These are phyloP conservation scores for Miscanthus lutarioriparius DNA, from an alignment of 176 grass and related monocot species.

Conservation along the genomic window DNA sequence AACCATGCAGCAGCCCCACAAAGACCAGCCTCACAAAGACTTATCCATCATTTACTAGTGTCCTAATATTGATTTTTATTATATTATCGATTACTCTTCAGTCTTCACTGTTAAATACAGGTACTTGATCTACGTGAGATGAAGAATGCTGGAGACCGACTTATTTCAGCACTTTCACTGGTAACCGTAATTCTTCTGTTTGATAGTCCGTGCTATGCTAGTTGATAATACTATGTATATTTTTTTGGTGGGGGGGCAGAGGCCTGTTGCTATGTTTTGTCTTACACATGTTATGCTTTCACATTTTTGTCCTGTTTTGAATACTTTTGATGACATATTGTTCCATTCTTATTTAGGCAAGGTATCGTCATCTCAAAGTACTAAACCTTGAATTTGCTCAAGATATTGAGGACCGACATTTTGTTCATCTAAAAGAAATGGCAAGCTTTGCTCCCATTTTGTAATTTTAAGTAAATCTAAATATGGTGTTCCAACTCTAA, in stretches of 20 bases:
- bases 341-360: conserved; percentile 45
- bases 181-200: conserved; percentile 27
- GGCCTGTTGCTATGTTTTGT: neutral
- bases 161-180: conserved; percentile 71
- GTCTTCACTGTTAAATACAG: conserved; percentile 32
- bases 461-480: neutral
- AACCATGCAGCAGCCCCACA: too few relatives aligned
- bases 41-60: neutral
- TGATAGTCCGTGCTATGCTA: neutral
- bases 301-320: conserved; percentile 9
- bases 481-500: conserved; percentile 1
- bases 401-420: conserved; percentile 75
- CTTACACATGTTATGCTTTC: neutral
- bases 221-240: neutral
- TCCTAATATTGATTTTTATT: neutral
- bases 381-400: conserved; percentile 86
- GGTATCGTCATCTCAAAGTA: conserved; percentile 70
- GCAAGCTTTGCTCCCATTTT: conserved; percentile 34
- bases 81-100: neutral
- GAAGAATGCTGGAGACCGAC: conserved; percentile 61
- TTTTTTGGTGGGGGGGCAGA: neutral
- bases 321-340: neutral
- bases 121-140: conserved; percentile 78
- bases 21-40: too few relatives aligned
- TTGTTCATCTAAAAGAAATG: conserved; percentile 75